These are phyloP conservation scores for Smithsoniella earleae DNA, from an alignment of 163 green algal genomes.

Conservation along the genomic window DNA sequence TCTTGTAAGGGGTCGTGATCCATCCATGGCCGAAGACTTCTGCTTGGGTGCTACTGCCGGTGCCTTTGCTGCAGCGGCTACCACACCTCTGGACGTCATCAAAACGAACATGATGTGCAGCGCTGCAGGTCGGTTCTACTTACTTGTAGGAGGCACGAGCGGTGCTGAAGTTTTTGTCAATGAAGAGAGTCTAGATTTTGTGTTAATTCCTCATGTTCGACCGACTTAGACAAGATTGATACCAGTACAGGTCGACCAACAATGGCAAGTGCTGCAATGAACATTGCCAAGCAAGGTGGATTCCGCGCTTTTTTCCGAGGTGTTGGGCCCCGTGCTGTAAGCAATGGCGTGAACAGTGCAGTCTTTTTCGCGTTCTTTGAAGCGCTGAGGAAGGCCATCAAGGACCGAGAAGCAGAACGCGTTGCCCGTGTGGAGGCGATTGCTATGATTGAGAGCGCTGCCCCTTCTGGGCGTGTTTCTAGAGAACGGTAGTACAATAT, in stretches of 20 bases:
- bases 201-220: too few relatives aligned
- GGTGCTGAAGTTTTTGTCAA: too few relatives aligned
- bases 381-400: conserved; percentile 44
- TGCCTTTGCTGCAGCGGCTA: conserved; percentile 72
- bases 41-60: conserved; percentile 67
- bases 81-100: conserved; percentile 86
- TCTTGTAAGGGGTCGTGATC: neutral
- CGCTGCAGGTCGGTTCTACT: conserved; percentile 50
- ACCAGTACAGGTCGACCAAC: conserved; percentile 32
- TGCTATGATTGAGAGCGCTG: neutral
- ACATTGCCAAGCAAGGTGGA: conserved; percentile 37
- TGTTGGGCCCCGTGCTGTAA: conserved; percentile 70
- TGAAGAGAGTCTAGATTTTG: too few relatives aligned
- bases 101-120: conserved; percentile 96
- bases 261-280: conserved; percentile 30
- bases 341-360: conserved; percentile 89
- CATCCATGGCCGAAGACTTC: conserved; percentile 68
- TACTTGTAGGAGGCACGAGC: too few relatives aligned
- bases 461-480: conserved; percentile 9
- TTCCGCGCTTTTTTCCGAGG: conserved; percentile 60
- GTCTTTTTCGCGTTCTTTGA: conserved; percentile 98
- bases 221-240: too few relatives aligned
- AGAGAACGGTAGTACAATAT: too few relatives aligned
- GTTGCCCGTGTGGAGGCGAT: conserved; percentile 1
- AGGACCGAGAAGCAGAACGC: conserved; percentile 6